These are phyloP conservation scores for Backusella liffmaniae DNA, from an alignment of 192 early-diverging fungal species.

Conservation along the genomic window DNA sequence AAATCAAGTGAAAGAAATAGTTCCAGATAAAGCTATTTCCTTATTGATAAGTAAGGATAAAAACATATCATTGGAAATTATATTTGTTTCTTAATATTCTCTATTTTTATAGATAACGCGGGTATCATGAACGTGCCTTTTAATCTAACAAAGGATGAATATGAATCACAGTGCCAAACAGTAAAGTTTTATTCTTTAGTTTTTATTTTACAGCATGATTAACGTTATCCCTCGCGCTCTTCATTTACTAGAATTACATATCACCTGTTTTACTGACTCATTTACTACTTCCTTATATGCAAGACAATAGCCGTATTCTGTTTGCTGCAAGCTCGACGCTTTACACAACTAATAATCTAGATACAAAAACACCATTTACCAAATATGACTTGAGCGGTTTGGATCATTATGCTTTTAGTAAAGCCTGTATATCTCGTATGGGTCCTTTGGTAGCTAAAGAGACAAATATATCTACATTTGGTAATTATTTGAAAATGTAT, in stretches of 20 bases:
- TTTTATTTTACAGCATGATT: not conserved
- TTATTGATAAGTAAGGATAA: not conserved
- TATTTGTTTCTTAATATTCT: not conserved
- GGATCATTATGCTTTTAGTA: constrained; percentile 13
- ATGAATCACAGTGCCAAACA: constrained; percentile 19
- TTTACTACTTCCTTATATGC: constrained; percentile 2
- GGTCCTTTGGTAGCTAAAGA: not conserved
- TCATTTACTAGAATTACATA: constrained; percentile 5
- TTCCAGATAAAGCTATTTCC: not conserved
- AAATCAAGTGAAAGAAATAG: not conserved
- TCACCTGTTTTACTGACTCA: constrained; percentile 6
- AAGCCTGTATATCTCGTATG: constrained; percentile 5
- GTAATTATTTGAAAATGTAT: not conserved
- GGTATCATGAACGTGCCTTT: constrained; percentile 19
- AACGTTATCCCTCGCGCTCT: not conserved
- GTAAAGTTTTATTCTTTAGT: not conserved
- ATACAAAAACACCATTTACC: not conserved
- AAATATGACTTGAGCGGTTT: constrained; percentile 8
- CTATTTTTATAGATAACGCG: constrained; percentile 14
- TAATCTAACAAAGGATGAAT: not conserved
- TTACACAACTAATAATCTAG: not conserved
- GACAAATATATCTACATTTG: not conserved
- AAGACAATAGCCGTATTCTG: not conserved
- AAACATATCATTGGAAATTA: not conserved
- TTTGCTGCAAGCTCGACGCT: constrained; percentile 21